phyloP scores from a whole-genome alignment of 2,329 filamentous ascomycete species.

The Stemphylium vesicarium region DNA sequence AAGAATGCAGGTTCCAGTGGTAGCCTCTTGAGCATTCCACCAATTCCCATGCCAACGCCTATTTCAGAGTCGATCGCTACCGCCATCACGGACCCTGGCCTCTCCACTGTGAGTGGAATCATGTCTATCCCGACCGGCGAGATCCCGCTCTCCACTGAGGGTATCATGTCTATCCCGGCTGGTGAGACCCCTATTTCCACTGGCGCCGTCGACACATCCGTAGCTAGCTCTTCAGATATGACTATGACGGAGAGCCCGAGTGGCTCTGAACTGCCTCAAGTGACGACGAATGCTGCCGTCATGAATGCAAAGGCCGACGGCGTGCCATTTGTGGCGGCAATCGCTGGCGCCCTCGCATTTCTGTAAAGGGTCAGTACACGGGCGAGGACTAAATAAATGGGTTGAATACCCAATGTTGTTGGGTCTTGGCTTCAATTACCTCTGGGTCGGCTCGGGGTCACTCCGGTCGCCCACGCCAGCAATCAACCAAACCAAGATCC shows the following conservation, averaged over 20 bases:
- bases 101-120: conserved; percentile 7
- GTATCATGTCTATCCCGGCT: conserved; percentile 24
- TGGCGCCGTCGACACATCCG: conserved; percentile 6
- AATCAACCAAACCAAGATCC: too few species aligned
- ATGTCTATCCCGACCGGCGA: conserved; percentile 32
- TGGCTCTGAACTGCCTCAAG: conserved; percentile 1
- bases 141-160: conserved; percentile 18
- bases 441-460: background rate
- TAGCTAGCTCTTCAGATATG: background rate
- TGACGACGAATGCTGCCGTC: conserved; percentile 29
- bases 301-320: conserved; percentile 19
- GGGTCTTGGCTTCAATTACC: background rate
- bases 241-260: background rate
- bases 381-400: background rate
- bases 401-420: too few species aligned
- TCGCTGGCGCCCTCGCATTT: conserved; percentile 35
- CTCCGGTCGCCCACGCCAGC: background rate
- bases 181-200: conserved; percentile 32
- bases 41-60: conserved; percentile 1
- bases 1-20: conserved; percentile 5
- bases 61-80: conserved; percentile 1
- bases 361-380: conserved; percentile 13
- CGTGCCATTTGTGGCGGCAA: conserved; percentile 19
- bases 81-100: conserved; percentile 14
- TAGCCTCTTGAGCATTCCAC: conserved; percentile 19